Evolutionary conservation across 1,139 yeast genomes (phyloP).

Genomic region (Blastobotrys apis): DNA sequence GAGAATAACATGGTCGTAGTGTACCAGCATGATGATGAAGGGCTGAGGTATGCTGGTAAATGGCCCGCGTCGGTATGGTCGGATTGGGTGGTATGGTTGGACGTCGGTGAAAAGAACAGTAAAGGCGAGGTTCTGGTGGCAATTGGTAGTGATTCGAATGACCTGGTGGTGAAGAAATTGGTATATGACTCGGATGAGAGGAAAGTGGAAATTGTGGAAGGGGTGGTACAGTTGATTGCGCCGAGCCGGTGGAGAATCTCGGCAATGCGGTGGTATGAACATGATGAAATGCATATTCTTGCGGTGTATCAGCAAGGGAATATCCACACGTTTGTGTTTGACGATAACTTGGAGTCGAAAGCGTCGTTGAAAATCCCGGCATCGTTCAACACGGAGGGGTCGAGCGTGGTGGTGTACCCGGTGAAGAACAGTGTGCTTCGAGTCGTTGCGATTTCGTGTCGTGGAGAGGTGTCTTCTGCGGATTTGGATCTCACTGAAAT

Average conservation of each 20-base stretch:
- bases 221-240: background rate
- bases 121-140: background rate
- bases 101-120: background rate
- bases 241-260: conserved; percentile 9
- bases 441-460: conserved; percentile 18
- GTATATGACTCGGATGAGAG: conserved; percentile 1
- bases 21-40: conserved; percentile 18
- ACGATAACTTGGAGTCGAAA: background rate
- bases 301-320: conserved; percentile 15
- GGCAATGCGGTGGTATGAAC: conserved; percentile 3
- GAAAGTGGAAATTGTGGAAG: background rate
- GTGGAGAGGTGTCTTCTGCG: conserved; percentile 19
- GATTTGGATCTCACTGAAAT: conserved; percentile 9
- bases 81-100: background rate
- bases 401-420: conserved; percentile 14
- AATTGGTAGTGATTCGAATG: conserved; percentile 1
- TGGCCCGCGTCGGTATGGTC: background rate
- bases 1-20: conserved; percentile 20
- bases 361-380: conserved; percentile 2
- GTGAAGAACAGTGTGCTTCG: conserved; percentile 9
- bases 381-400: conserved; percentile 11
- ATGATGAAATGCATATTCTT: conserved; percentile 1
- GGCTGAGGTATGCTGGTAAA: background rate
- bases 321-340: conserved; percentile 13
- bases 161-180: conserved; percentile 3